A percentile compares a stretch with the other conserved stretches of the same genome.
Evolutionary conservation across 2,329 filamentous ascomycete genomes (phyloP).

Genomic region (Pezicula neosporulosa): DNA sequence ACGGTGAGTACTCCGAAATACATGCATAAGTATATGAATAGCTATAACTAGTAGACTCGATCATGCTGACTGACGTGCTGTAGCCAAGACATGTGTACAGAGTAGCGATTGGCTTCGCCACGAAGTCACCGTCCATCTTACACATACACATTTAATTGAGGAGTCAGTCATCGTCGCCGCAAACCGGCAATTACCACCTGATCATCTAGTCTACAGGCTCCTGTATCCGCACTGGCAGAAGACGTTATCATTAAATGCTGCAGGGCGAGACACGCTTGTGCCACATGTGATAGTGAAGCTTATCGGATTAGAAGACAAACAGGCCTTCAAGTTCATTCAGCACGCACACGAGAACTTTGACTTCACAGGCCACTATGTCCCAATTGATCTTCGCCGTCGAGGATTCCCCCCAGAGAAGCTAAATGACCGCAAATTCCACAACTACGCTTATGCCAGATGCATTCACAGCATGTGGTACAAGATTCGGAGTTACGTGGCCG

Average conservation of each 20-base stretch:
- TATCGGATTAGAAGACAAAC: constrained; percentile 35
- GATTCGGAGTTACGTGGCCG: constrained; percentile 38
- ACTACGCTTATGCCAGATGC: constrained; percentile 46
- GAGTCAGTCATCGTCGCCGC: constrained; percentile 45
- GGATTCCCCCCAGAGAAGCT: constrained; percentile 37
- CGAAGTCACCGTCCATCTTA: constrained; percentile 43
- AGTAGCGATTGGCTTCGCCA: constrained; percentile 45
- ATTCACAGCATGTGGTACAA: constrained; percentile 41
- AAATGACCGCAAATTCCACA: constrained; percentile 36
- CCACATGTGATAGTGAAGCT: constrained; percentile 41
- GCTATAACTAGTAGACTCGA: no score
- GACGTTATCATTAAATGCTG: constrained; percentile 45
- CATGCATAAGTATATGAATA: no score
- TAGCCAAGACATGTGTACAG: constrained; percentile 45
- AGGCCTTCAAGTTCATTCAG: constrained; percentile 34
- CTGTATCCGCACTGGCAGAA: constrained; percentile 47
- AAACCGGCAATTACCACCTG: constrained; percentile 35
- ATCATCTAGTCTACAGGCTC: constrained; percentile 40
- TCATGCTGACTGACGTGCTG: no score
- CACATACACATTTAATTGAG: constrained; percentile 42
- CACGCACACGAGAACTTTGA: constrained; percentile 41
- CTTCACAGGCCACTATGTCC: constrained; percentile 36
- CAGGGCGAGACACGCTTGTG: constrained; percentile 39
- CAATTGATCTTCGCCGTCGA: constrained; percentile 38
- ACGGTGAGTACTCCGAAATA: constrained; percentile 19